Evolutionary conservation across 139 green algal genomes (phyloP), one percentile per base, ranked within the genome.

Genomic region (Micractinium conductrix): DNA sequence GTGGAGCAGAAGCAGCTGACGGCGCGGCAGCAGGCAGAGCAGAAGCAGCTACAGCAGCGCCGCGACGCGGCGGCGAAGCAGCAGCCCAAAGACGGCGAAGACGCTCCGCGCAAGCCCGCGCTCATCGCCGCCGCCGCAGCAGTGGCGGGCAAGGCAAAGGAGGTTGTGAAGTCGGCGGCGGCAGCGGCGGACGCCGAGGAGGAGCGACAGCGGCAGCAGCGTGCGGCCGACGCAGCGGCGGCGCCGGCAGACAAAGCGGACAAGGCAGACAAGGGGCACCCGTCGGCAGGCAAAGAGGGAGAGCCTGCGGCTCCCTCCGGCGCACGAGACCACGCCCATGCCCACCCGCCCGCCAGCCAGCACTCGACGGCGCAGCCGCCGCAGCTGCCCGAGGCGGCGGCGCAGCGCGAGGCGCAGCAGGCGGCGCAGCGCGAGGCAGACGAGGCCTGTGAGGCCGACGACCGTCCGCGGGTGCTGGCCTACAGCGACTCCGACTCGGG

Each of bases 401-500:
- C 63, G 81, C 63, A 70, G 44, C 28, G 24, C 19, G 44, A 48
- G 35, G 17, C 28, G 37, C 40, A 65, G 67, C 14, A 86, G n/a
- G n/a, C n/a, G n/a, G 72, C 55, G 16, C 26, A 84, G 69, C 33
- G 24, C 9, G n/a, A 37, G 24, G 65, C 50, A 22, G 71, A 62
- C 26, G 71, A 60, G 37, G 58, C 65, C 9, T 33, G 37, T 24
- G 67, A 82, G 19, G 50, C 55, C 0, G 81, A 87, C 16, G 40
- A 87, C 42, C 74, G 75, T 24, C 79, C 80, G 8, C 75, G 86
- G 1, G 75, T 90, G 48, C 19, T 88, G 55, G 86, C 86, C 1
- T 90, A 90, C 53, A 82, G 58, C n/a, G 86, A 90, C 63, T 80
- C 53, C 17, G 86, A 90, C 42, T 76, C 44, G 43, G 74, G 74